Evolutionary conservation across 2,329 filamentous ascomycete genomes (phyloP).

Genomic region (Diaporthe vaccinii): DNA sequence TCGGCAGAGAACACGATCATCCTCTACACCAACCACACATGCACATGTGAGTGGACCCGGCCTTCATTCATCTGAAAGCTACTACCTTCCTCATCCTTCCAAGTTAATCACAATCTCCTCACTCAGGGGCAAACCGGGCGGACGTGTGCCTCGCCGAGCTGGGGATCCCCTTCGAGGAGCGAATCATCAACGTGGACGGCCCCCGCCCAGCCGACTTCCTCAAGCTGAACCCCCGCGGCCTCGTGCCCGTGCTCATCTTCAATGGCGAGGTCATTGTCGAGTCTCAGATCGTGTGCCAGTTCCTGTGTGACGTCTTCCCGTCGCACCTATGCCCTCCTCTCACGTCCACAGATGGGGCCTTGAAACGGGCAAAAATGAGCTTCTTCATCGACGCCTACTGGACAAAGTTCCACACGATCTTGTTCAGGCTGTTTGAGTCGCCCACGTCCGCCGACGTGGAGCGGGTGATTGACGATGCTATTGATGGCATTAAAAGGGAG

Average conservation of each 20-base stretch:
- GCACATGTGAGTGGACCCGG: constrained; percentile 64
- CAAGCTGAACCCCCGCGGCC: constrained; percentile 79
- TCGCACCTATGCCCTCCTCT: constrained; percentile 72
- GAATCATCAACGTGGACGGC: constrained; percentile 75
- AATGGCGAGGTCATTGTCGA: constrained; percentile 76
- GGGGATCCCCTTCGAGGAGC: constrained; percentile 73
- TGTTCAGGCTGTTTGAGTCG: constrained; percentile 58
- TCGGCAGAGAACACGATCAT: constrained; percentile 54
- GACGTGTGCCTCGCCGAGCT: constrained; percentile 77
- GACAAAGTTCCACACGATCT: constrained; percentile 66
- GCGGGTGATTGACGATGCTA: constrained; percentile 60
- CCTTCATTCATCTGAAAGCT: not conserved
- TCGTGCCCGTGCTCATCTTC: constrained; percentile 79
- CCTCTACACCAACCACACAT: constrained; percentile 77
- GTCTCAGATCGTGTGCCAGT: constrained; percentile 76
- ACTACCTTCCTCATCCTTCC: not conserved
- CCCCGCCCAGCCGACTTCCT: constrained; percentile 80
- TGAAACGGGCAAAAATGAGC: constrained; percentile 72
- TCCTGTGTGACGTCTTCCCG: constrained; percentile 75
- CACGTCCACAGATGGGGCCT: constrained; percentile 62
- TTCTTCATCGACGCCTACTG: constrained; percentile 80
- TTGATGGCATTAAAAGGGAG: constrained; percentile 72
- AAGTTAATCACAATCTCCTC: not conserved
- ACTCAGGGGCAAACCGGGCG: constrained; percentile 74
- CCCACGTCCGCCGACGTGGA: constrained; percentile 63